phyloP scores from a whole-genome alignment of 164 flowering plant genomes.

The Annona squamosa region DNA sequence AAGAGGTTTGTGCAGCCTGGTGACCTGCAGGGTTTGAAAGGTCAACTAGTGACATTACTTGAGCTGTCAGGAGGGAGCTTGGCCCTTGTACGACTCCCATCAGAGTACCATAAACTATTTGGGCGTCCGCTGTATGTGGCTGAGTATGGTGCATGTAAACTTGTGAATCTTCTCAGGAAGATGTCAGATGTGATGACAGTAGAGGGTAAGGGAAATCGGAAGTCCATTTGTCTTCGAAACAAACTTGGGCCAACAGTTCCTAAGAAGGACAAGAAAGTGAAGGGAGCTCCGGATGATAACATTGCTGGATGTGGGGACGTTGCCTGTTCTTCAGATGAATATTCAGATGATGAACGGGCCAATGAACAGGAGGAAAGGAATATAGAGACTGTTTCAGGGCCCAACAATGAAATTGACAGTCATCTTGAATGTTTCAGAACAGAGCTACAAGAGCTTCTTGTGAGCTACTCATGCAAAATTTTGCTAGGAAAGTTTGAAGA shows the following conservation, averaged over 20 bases:
- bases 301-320: constrained; percentile 3
- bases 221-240: constrained; percentile 47
- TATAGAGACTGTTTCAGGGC: constrained; percentile 13
- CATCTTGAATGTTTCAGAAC: constrained; percentile 43
- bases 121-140: constrained; percentile 76
- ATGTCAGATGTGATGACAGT: constrained; percentile 56
- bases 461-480: constrained; percentile 71
- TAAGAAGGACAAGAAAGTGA: constrained; percentile 52
- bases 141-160: constrained; percentile 72
- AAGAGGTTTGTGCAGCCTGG: constrained; percentile 81
- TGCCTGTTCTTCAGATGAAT: constrained; percentile 63
- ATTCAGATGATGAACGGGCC: constrained; percentile 56
- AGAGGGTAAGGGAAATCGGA: constrained; percentile 67
- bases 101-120: constrained; percentile 66
- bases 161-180: constrained; percentile 75
- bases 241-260: constrained; percentile 37
- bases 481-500: constrained; percentile 55
- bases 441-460: constrained; percentile 87
- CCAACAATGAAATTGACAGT: constrained; percentile 17
- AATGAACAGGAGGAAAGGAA: constrained; percentile 21
- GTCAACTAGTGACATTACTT: constrained; percentile 67
- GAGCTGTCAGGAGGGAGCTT: constrained; percentile 75
- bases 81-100: constrained; percentile 55
- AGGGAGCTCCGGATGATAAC: constrained; percentile 42
- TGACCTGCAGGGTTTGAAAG: constrained; percentile 69